Base-by-base conservation (phyloP, 2,329 filamentous ascomycete genomes). In the Didymella keratinophila region DNA sequence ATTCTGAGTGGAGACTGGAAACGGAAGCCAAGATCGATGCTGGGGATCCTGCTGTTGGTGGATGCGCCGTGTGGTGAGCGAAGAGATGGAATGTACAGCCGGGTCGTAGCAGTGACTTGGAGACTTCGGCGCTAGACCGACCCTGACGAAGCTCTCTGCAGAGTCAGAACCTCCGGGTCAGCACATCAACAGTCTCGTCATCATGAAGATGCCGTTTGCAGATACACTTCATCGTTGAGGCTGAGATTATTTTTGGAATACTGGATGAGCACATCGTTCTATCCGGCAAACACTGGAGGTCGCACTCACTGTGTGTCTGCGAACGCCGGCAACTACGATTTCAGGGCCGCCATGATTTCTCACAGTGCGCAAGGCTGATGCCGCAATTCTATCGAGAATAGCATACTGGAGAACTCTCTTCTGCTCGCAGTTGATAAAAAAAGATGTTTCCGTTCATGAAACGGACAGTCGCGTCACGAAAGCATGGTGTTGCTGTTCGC, bases 21-120 rank as follows among this genome's bases (percentile, higher is more conserved):
- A 28, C 25, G 43, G 36, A 37, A 51, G 60, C 52, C 52, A 60
- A 51, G 21, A 27, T 25, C 55, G 56, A 52, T 46, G 53, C 62
- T 68, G 65, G 70, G 69, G 69, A 73, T 64, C 68, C 66, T 34
- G 32, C 34, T 39, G 27, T 18, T 50, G 18, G 44, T 30, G 23
- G 21, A 42, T 39, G 20, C 39, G 46, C 21, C 39, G 27, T 50
- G 50, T 58, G 50, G 14, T 34, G 23, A 44, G 27, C 41, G 43
- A 50, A 37, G n/a, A 44, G 36, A 25, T 52, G 44, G 23, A 25
- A 27, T 20, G 43, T 28, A 9, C 32, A 52, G 25, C 23, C 34
- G 37, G 37, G 28, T 21, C 36, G 34, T 36, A 27, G 37, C 30
- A 37, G 34, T 25, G 30, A 11, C 32, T n/a, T 48, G 32, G 16